phyloP scores from a whole-genome alignment of 2,329 filamentous ascomycete species.

The Coniella vitis region DNA sequence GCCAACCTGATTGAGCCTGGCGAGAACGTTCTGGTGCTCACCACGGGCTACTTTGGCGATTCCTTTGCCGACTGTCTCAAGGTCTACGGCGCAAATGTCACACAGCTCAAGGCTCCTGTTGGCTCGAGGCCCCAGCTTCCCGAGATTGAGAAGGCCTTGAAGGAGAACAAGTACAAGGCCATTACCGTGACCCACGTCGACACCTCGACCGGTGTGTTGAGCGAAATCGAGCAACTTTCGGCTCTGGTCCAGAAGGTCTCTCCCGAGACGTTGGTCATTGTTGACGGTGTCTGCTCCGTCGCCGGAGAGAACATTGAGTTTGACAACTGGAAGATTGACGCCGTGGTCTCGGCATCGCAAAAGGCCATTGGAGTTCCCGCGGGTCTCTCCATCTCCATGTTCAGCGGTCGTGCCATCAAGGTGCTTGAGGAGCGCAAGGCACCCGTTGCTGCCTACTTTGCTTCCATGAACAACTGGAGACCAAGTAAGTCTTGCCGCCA shows the following conservation, averaged over 20 bases:
- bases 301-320: slow-evolving; percentile 94
- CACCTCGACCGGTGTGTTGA: slow-evolving; percentile 92
- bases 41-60: slow-evolving; percentile 96
- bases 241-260: slow-evolving; percentile 80
- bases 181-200: slow-evolving; percentile 96
- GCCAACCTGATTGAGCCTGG: slow-evolving; percentile 85
- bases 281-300: slow-evolving; percentile 96
- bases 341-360: slow-evolving; percentile 87
- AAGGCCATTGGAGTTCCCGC: slow-evolving; percentile 96
- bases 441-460: slow-evolving; percentile 84
- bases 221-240: slow-evolving; percentile 77
- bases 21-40: slow-evolving; percentile 85
- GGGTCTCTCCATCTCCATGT: slow-evolving; percentile 89
- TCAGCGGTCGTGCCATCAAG: slow-evolving; percentile 80
- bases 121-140: slow-evolving; percentile 79
- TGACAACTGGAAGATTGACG: slow-evolving; percentile 90
- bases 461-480: slow-evolving; percentile 94
- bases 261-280: slow-evolving; percentile 83
- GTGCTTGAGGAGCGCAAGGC: slow-evolving; percentile 73
- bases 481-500: slow-evolving; percentile 54
- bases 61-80: slow-evolving; percentile 88
- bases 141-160: slow-evolving; percentile 82
- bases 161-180: slow-evolving; percentile 87
- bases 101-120: slow-evolving; percentile 82
- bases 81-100: slow-evolving; percentile 84